Percentiles rank a stretch among this genome's conserved stretches.
Conservation (phyloP, 257 asterid species). For the Forsythia viridissima region DNA sequence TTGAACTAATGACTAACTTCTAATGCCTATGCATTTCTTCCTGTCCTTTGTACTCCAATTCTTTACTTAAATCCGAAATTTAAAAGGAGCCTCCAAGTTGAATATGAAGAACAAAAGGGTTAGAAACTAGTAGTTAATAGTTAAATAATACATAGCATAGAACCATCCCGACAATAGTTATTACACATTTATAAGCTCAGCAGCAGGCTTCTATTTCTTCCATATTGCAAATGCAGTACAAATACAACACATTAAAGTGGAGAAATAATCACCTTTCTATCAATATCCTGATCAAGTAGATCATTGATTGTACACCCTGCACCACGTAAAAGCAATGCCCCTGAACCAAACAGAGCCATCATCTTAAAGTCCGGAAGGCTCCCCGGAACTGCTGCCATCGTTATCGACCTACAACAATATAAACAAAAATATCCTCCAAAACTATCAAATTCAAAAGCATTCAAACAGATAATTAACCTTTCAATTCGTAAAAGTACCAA, state of each 20-base stretch:
- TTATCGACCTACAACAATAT: conserved; percentile 67
- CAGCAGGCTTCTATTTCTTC: not conserved
- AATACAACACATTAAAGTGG: conserved; percentile 8
- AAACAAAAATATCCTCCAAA: not conserved
- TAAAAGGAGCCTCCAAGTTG: not conserved
- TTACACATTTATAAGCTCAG: not conserved
- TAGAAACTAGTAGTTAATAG: not conserved
- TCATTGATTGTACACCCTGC: conserved; percentile 95
- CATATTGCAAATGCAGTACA: not conserved
- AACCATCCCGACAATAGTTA: not conserved
- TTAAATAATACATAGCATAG: not conserved
- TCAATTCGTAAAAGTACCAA: not conserved
- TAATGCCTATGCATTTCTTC: not conserved
- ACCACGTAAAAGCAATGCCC: conserved; percentile 87
- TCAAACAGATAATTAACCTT: not conserved
- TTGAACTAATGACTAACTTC: not conserved
- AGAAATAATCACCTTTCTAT: conserved; percentile 55
- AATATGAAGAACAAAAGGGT: not conserved
- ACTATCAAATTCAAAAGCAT: not conserved
- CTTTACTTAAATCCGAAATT: not conserved
- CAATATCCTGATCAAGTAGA: conserved; percentile 88
- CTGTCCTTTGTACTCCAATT: not conserved
- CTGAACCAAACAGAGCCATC: conserved; percentile 84
- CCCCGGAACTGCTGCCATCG: conserved; percentile 83
- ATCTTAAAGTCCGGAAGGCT: conserved; percentile 80